Evolutionary conservation across 768 basidiomycete genomes (phyloP).

Genomic region (Russula sp.): DNA sequence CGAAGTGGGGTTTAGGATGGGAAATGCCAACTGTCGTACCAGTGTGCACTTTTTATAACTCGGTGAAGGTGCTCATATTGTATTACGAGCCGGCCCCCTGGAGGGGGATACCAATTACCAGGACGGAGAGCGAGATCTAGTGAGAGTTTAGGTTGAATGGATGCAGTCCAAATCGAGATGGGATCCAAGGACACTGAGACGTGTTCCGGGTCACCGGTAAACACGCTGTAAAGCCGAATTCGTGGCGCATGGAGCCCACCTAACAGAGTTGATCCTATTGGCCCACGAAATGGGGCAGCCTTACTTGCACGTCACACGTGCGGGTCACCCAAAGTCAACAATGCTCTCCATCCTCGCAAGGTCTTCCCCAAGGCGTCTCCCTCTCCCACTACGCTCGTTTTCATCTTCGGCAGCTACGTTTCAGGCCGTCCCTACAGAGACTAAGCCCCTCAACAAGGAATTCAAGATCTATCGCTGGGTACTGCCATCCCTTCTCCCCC

Average conservation of each 20-base stretch:
- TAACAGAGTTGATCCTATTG: background rate
- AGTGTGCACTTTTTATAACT: background rate
- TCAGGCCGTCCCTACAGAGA: conserved; percentile 54
- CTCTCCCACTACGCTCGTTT: conserved; percentile 30
- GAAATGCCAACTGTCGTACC: background rate
- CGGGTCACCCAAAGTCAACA: conserved; percentile 30
- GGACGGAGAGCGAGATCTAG: background rate
- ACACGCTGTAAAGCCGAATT: background rate
- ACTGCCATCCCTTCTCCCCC: conserved; percentile 35
- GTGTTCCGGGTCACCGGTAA: background rate
- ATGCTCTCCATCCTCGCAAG: conserved; percentile 18
- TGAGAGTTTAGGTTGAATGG: background rate
- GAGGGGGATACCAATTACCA: background rate
- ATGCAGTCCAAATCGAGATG: background rate
- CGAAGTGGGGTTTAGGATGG: background rate
- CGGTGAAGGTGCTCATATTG: background rate
- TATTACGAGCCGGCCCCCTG: too few relatives aligned
- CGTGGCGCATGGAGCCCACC: background rate
- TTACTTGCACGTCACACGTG: background rate
- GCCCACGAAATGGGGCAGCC: background rate
- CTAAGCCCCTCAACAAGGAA: conserved; percentile 77
- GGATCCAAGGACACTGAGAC: background rate
- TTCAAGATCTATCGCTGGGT: conserved; percentile 99
- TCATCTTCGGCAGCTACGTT: conserved; percentile 35
- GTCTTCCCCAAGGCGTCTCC: conserved; percentile 13